These are phyloP conservation scores for Entomortierella parvispora DNA, from an alignment of 192 early-diverging fungal genomes.

Conservation along the genomic window DNA sequence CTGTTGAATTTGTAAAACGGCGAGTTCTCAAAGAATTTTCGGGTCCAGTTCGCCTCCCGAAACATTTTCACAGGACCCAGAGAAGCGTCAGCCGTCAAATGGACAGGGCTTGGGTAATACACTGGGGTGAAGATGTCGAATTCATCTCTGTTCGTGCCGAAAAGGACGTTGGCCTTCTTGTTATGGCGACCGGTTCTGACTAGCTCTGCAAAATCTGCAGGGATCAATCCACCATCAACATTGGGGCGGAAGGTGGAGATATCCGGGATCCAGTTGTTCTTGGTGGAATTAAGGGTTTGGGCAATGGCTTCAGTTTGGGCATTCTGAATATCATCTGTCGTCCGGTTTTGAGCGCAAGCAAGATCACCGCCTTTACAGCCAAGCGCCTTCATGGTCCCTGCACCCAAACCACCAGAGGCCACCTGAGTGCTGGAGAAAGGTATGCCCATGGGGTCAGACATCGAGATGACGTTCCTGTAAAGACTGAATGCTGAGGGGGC, in stretches of 20 bases:
- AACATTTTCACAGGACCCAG: neutral
- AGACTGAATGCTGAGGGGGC: slow-evolving; percentile 21
- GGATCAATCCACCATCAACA: slow-evolving; percentile 10
- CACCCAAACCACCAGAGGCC: slow-evolving; percentile 1
- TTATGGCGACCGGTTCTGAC: slow-evolving; percentile 4
- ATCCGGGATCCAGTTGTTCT: slow-evolving; percentile 1
- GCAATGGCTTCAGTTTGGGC: slow-evolving; percentile 6
- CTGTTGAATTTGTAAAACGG: slow-evolving; percentile 15
- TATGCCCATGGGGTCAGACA: slow-evolving; percentile 22
- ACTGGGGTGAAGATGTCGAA: neutral
- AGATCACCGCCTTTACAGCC: slow-evolving; percentile 14
- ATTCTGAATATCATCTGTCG: neutral
- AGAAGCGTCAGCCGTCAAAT: neutral
- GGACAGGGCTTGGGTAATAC: neutral
- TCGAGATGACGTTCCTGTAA: slow-evolving; percentile 20
- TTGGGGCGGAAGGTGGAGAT: neutral
- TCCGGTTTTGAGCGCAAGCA: slow-evolving; percentile 23
- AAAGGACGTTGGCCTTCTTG: slow-evolving; percentile 13
- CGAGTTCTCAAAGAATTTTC: neutral
- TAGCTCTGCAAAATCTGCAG: slow-evolving; percentile 12
- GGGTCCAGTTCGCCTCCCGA: neutral
- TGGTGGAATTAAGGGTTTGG: neutral
- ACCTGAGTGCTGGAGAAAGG: slow-evolving; percentile 21
- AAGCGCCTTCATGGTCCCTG: neutral
- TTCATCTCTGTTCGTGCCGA: slow-evolving; percentile 9